phyloP scores from a whole-genome alignment of 1,139 yeast species.

The Nadsonia commutata region DNA sequence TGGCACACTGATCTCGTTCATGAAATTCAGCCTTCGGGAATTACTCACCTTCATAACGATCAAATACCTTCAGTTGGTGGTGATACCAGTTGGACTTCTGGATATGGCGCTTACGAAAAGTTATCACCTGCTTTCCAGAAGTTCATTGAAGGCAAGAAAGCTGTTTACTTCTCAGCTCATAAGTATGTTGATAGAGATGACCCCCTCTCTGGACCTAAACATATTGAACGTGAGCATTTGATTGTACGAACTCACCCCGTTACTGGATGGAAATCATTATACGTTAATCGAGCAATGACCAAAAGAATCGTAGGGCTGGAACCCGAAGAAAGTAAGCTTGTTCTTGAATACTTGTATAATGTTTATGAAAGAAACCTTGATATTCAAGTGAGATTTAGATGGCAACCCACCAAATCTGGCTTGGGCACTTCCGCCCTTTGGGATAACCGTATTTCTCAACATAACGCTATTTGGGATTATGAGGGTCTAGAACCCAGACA shows the following conservation, averaged over 20 bases:
- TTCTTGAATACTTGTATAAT: conserved; percentile 29
- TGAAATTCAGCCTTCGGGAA: conserved; percentile 34
- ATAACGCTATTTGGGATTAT: conserved; percentile 35
- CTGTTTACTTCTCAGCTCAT: conserved; percentile 33
- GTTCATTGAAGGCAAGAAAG: conserved; percentile 36
- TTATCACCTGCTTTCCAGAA: conserved; percentile 34
- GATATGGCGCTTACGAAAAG: conserved; percentile 38
- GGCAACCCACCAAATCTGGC: conserved; percentile 36
- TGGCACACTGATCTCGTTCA: conserved; percentile 39
- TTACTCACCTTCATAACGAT: conserved; percentile 34
- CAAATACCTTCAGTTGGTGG: conserved; percentile 35
- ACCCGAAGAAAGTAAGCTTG: conserved; percentile 26
- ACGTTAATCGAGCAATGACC: conserved; percentile 32
- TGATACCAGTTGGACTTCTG: conserved; percentile 37
- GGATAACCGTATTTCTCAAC: conserved; percentile 43
- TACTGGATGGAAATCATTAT: conserved; percentile 40
- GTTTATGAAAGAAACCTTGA: conserved; percentile 33
- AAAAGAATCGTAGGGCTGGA: conserved; percentile 32
- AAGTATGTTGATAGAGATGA: conserved; percentile 27
- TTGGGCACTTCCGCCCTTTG: conserved; percentile 42
- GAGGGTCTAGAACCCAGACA: conserved; percentile 38
- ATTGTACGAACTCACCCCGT: conserved; percentile 38
- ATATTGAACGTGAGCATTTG: conserved; percentile 32
- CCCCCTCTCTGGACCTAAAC: conserved; percentile 30
- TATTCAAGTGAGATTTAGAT: conserved; percentile 40